These are phyloP conservation scores for Saturnispora bothae DNA, from an alignment of 805 yeast genomes.

Conservation along the genomic window DNA sequence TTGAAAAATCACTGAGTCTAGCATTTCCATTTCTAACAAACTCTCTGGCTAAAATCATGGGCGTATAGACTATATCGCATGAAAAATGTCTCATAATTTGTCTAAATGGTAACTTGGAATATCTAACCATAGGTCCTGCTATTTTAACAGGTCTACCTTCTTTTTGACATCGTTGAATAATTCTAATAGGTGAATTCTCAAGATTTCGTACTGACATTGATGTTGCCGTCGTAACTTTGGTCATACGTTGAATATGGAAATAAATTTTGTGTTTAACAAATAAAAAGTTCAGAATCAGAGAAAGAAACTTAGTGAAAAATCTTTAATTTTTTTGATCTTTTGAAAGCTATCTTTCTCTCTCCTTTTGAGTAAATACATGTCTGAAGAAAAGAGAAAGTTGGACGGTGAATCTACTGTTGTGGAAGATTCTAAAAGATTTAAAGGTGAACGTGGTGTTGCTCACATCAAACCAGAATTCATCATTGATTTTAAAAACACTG, in stretches of 20 bases:
- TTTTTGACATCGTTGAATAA: slow-evolving; percentile 35
- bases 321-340: background rate
- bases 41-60: slow-evolving; percentile 94
- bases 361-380: background rate
- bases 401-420: slow-evolving; percentile 4
- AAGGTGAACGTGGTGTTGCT: slow-evolving; percentile 48
- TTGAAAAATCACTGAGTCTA: slow-evolving; percentile 73
- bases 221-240: background rate
- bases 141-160: slow-evolving; percentile 49
- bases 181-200: slow-evolving; percentile 41
- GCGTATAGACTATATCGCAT: slow-evolving; percentile 81
- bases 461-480: slow-evolving; percentile 64
- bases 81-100: slow-evolving; percentile 63
- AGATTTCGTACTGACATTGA: slow-evolving; percentile 25
- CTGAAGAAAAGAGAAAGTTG: slow-evolving; percentile 6
- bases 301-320: background rate
- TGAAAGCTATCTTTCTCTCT: background rate
- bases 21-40: slow-evolving; percentile 81
- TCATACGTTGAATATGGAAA: background rate
- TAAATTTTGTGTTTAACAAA: too few relatives aligned
- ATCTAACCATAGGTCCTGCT: slow-evolving; percentile 96
- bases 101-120: slow-evolving; percentile 87
- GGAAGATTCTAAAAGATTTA: slow-evolving; percentile 7
- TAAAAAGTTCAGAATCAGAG: background rate
- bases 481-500: slow-evolving; percentile 20